A percentile compares a stretch with the other conserved stretches of the same genome.
Evolutionary conservation across 345 rosid species (phyloP).

Genomic region (Camelina neglecta): DNA sequence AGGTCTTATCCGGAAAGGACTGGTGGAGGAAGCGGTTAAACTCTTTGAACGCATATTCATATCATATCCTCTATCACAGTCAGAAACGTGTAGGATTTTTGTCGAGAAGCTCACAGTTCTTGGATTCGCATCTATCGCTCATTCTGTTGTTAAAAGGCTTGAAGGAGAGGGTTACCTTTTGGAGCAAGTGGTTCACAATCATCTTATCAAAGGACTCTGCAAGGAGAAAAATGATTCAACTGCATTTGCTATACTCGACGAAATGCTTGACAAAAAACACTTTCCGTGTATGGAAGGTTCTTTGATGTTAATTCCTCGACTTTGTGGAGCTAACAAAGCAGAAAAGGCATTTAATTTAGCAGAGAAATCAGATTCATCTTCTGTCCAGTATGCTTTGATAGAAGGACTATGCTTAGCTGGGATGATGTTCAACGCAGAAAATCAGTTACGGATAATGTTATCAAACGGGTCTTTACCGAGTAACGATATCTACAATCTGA

Average conservation of each 20-base stretch:
- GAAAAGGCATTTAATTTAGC: constrained; percentile 48
- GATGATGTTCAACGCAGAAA: constrained; percentile 56
- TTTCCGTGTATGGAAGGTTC: constrained; percentile 47
- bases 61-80: constrained; percentile 45
- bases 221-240: constrained; percentile 48
- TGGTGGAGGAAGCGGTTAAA: constrained; percentile 64
- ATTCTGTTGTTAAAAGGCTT: constrained; percentile 54
- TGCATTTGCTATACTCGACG: constrained; percentile 53
- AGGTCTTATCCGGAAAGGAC: constrained; percentile 52
- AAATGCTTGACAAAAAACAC: constrained; percentile 47
- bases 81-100: constrained; percentile 47
- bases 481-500: constrained; percentile 45
- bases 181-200: constrained; percentile 50
- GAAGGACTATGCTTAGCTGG: constrained; percentile 60
- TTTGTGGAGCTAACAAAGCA: constrained; percentile 49
- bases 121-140: constrained; percentile 53
- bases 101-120: constrained; percentile 58
- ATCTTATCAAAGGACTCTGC: constrained; percentile 61
- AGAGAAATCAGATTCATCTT: constrained; percentile 44
- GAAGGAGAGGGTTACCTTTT: constrained; percentile 50
- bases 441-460: constrained; percentile 46
- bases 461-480: constrained; percentile 47
- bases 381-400: constrained; percentile 51
- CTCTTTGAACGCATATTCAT: constrained; percentile 59
- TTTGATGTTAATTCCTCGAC: constrained; percentile 58